These are phyloP conservation scores for Cryoendolithus antarcticus DNA, from an alignment of 2,329 filamentous ascomycete species.

Conservation along the genomic window DNA sequence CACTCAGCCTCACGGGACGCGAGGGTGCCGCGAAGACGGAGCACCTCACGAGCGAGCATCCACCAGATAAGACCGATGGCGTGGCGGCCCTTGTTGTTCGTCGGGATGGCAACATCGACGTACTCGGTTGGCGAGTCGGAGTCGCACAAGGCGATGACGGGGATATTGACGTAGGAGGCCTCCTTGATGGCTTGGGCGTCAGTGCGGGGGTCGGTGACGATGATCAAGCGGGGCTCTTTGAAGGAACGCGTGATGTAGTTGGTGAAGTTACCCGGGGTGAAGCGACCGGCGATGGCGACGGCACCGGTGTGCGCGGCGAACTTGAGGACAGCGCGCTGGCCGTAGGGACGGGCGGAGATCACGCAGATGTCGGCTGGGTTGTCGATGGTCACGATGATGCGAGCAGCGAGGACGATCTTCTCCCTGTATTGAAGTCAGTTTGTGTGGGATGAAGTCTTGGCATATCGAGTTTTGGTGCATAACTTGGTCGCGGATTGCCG, in stretches of 20 bases:
- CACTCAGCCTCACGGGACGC: slow-evolving; percentile 91
- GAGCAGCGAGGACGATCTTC: slow-evolving; percentile 97
- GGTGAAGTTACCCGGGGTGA: slow-evolving; percentile 99
- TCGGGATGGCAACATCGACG: slow-evolving; percentile 98
- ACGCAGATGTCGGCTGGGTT: slow-evolving; percentile 99
- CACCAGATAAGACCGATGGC: slow-evolving; percentile 98
- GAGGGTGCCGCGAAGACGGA: slow-evolving; percentile 94
- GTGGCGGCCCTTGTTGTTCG: slow-evolving; percentile 99
- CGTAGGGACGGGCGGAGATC: slow-evolving; percentile 98
- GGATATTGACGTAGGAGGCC: slow-evolving; percentile 99
- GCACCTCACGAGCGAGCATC: slow-evolving; percentile 98
- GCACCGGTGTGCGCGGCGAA: slow-evolving; percentile 98
- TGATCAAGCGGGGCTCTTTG: slow-evolving; percentile 99
- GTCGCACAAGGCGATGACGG: slow-evolving; percentile 97
- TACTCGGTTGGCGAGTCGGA: slow-evolving; percentile 99
- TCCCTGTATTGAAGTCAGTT: slow-evolving; percentile 50
- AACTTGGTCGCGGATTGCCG: neutral
- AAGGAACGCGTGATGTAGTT: slow-evolving; percentile 99
- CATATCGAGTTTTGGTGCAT: slow-evolving; percentile 3
- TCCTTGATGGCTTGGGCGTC: slow-evolving; percentile 99
- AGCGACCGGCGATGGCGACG: slow-evolving; percentile 95
- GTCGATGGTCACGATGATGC: slow-evolving; percentile 97
- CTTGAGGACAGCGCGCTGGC: slow-evolving; percentile 98
- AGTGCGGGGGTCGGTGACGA: slow-evolving; percentile 98
- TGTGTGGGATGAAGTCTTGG: neutral